Evolutionary conservation across 345 rosid genomes (phyloP).

Genomic region (Brassica incana): DNA sequence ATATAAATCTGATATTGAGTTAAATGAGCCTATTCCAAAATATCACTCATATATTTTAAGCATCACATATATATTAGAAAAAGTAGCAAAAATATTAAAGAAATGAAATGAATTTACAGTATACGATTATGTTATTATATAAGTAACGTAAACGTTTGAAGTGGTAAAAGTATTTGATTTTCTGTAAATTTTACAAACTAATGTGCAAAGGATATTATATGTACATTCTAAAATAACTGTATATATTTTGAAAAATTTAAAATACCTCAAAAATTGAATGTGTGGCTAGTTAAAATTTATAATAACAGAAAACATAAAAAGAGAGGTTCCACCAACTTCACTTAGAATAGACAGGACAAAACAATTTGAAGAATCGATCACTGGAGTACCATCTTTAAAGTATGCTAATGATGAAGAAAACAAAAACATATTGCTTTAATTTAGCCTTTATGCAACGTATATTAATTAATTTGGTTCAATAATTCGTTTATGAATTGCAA

Average conservation of each 20-base stretch:
- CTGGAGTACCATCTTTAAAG: neutral
- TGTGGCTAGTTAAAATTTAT: neutral
- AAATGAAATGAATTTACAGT: neutral
- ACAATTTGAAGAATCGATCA: conserved; percentile 18
- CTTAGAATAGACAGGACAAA: conserved; percentile 16
- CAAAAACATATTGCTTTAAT: neutral
- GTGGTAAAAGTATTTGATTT: neutral
- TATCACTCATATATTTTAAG: neutral
- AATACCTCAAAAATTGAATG: neutral
- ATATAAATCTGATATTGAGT: neutral
- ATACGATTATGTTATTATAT: neutral
- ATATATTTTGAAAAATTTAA: neutral
- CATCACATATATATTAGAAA: neutral
- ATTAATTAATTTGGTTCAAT: too few relatives aligned
- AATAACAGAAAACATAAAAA: neutral
- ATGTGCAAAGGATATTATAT: neutral
- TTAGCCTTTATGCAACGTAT: neutral
- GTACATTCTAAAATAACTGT: neutral
- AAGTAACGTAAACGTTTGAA: neutral
- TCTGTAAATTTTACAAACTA: neutral
- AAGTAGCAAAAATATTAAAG: neutral
- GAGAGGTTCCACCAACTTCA: conserved; percentile 14
- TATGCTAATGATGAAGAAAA: neutral
- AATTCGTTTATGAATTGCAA: too few relatives aligned
- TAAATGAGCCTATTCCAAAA: neutral